Evolutionary conservation across 1,139 yeast species (phyloP), one percentile per base, ranked within the genome.

Genomic region (Scheffersomyces stambukii): DNA sequence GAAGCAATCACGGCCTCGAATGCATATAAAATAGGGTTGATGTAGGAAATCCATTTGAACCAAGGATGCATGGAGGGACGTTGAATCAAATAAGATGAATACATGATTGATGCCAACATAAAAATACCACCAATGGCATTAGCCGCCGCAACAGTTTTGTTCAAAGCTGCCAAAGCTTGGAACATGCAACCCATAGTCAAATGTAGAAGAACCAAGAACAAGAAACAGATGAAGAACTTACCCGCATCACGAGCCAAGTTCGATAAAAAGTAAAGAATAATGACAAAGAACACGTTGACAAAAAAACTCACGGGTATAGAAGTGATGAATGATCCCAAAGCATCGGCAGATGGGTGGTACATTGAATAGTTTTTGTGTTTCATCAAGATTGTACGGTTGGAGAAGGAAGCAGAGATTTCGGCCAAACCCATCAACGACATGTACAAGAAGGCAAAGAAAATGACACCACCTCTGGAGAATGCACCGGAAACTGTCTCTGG

Each of bases 41-140:
- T 56, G 43, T 74, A 77, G 4, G 75, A 68, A 23, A 75, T 64
- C 83, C 83, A 77, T 46, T 71, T 68, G 44, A 75, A 75, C 81
- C 81, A 76, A 20, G 78, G 77, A 39, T 67, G 79, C 81, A 77
- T 76, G 1, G 70, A 58, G 6, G 76, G 75, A 27, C 70, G 52
- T 42, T 74, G 81, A 38, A 76, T 64, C 64, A 70, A 66, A 53
- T 67, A 75, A 17, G 77, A 72, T 13, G 77, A 64, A 43, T 75
- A 76, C 47, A 72, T 54, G 33, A 73, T 59, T 25, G 70, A 41
- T 2, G 70, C 68, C 48, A 75, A 50, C 43, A 75, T 54, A 19
- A 66, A 36, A 5, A 73, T 42, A 46, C 80, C 77, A 12, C 75
- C 64, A 31, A 74, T 48, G 1, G 78, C 64, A 47, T 70, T 70